phyloP scores from a whole-genome alignment of 108 stramenopile genomes.

The Cyclotella baltica region DNA sequence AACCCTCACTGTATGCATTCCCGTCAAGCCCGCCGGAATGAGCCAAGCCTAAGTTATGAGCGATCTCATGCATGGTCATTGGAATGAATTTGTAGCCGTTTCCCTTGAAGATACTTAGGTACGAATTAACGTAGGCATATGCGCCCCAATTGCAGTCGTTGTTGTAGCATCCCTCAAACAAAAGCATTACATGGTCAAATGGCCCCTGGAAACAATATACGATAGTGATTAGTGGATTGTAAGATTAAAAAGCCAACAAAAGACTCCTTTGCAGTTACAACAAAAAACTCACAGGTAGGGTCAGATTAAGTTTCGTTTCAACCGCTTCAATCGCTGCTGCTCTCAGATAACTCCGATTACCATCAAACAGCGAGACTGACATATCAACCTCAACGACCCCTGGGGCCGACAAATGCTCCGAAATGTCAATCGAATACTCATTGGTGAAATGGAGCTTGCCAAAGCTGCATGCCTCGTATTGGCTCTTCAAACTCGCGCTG shows the following conservation, averaged over 20 bases:
- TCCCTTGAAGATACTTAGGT: conserved; percentile 29
- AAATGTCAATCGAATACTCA: conserved; percentile 26
- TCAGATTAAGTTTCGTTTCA: conserved; percentile 16
- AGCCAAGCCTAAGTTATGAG: neutral
- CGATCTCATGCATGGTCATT: conserved; percentile 30
- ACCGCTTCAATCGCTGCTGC: conserved; percentile 1
- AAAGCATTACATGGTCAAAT: conserved; percentile 36
- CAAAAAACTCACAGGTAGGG: conserved; percentile 19
- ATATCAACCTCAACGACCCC: conserved; percentile 29
- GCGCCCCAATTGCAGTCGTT: conserved; percentile 36
- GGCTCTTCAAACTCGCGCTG: conserved; percentile 26
- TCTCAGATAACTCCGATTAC: conserved; percentile 1
- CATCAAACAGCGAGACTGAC: conserved; percentile 6
- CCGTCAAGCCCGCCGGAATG: conserved; percentile 34
- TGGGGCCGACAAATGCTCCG: conserved; percentile 27
- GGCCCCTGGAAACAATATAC: conserved; percentile 13
- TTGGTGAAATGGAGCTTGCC: conserved; percentile 31
- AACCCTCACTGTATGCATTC: conserved; percentile 20
- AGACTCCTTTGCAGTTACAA: neutral
- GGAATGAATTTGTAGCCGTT: conserved; percentile 20
- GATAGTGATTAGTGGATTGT: neutral
- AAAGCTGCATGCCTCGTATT: conserved; percentile 38
- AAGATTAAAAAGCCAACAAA: too few relatives aligned
- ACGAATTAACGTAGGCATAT: conserved; percentile 43
- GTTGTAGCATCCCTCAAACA: conserved; percentile 35